A percentile compares a stretch with the other conserved stretches of the same genome.
Evolutionary conservation across 1,284 basidiomycete species (phyloP).

Genomic region (Coniferiporia weirii): DNA sequence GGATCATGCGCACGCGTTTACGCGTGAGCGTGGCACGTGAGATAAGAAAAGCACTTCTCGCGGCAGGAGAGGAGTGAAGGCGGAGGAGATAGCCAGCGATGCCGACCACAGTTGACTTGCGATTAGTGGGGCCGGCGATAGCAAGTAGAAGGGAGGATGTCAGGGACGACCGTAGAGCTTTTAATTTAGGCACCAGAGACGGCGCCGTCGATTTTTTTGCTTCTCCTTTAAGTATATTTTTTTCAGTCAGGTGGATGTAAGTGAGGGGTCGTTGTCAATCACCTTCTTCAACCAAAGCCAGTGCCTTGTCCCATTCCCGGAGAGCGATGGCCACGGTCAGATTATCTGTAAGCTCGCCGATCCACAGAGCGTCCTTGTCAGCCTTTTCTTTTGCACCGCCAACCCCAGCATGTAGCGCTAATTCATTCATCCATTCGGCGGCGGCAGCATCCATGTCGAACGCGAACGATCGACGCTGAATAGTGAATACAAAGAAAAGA

Average conservation of each 20-base stretch:
- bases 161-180: slow-evolving; percentile 65
- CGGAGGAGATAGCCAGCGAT: slow-evolving; percentile 72
- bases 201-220: slow-evolving; percentile 53
- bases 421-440: slow-evolving; percentile 69
- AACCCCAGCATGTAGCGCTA: slow-evolving; percentile 52
- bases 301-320: slow-evolving; percentile 85
- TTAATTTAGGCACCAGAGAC: slow-evolving; percentile 55
- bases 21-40: slow-evolving; percentile 77
- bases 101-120: slow-evolving; percentile 70
- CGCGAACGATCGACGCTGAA: slow-evolving; percentile 24
- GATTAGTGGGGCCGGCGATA: slow-evolving; percentile 69
- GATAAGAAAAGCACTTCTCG: slow-evolving; percentile 78
- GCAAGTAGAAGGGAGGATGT: slow-evolving; percentile 70
- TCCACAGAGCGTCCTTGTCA: slow-evolving; percentile 78
- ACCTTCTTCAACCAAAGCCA: slow-evolving; percentile 82
- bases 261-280: slow-evolving; percentile 13
- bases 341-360: slow-evolving; percentile 88
- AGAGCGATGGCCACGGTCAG: slow-evolving; percentile 89
- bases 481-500: not conserved
- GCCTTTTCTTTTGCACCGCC: slow-evolving; percentile 60
- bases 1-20: slow-evolving; percentile 76
- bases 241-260: not conserved
- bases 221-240: slow-evolving; percentile 43
- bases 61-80: slow-evolving; percentile 74
- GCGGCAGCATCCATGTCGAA: slow-evolving; percentile 35